A percentile compares a stretch with the other conserved stretches of the same genome.
Evolutionary conservation across 345 rosid genomes (phyloP).

Genomic region (Brassica incana): DNA sequence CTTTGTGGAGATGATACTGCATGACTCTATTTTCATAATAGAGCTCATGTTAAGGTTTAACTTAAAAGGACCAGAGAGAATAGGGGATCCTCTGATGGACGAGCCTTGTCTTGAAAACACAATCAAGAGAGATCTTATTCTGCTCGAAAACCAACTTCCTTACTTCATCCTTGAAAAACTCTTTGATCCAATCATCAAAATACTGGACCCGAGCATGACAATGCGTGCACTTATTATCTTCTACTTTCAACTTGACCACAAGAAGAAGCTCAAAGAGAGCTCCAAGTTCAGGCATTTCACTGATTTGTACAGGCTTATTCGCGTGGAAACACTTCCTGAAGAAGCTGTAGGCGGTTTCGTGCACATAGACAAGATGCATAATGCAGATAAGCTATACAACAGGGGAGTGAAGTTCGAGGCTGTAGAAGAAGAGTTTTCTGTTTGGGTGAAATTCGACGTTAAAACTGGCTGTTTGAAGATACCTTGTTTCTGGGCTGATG

Average conservation of each 20-base stretch:
- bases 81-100: conserved; percentile 12
- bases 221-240: background rate
- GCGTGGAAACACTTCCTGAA: background rate
- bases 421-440: background rate
- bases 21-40: conserved; percentile 33
- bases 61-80: background rate
- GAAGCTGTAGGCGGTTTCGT: background rate
- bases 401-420: background rate
- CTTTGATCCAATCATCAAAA: background rate
- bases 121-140: background rate
- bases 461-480: background rate
- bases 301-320: background rate
- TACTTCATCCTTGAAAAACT: conserved; percentile 20
- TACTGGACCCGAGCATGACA: background rate
- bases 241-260: background rate
- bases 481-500: background rate
- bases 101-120: conserved; percentile 6
- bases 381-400: background rate
- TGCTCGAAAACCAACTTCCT: conserved; percentile 38
- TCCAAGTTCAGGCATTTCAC: background rate
- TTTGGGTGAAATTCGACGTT: background rate
- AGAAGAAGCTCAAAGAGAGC: background rate
- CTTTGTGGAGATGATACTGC: conserved; percentile 30
- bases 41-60: conserved; percentile 7
- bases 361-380: background rate